Base-by-base conservation (phyloP, 331 rosid genomes). In the Malus hybrid region DNA sequence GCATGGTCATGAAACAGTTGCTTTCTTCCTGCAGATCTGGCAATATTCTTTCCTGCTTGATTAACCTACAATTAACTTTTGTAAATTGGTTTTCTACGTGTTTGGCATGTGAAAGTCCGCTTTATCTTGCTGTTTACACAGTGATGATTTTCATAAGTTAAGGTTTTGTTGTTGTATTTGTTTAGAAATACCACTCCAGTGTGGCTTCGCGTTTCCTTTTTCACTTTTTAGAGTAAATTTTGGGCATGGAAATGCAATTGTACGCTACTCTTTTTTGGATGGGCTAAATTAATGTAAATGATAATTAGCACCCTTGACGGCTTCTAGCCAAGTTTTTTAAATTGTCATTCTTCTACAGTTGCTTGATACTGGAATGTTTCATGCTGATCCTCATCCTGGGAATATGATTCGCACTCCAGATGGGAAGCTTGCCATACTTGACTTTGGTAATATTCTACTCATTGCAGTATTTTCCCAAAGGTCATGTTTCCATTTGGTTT, bases 361-460 rank as follows among this genome's bases (percentile, higher is more conserved):
- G 79, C 99, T 94, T 78, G 99, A 94, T 84, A 92, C 99, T 73
- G 99, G 99, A 22, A 84, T 94, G 74, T 94, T 94, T 80, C 99
- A 94, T 80, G 99, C 99, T 69, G 99, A 94, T 78, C 99, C 99
- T 57, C 99, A 94, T 88, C 99, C 99, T 6, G 99, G 99, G 78
- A 94, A 94, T 88, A 65, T 94, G 89, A 94, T 94, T 79, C 99
- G 99, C 71, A 94, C 99, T 84, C 99, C 96, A 44, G 99, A 88
- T 71, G 99, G 99, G 82, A 94, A 92, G 84, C 97, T 94, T 46
- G 95, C 96, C 65, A 90, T 94, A 74, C 99, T 94, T 85, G 99
- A 94, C 87, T 94, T 94, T 68, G 99, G 99, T 93, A 93, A 89
- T 65, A 62, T 56, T 73, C 76, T 59, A 63, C 75, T 76, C 78